Base-by-base conservation (phyloP, 1,139 yeast species). In the Pichia sp. region DNA sequence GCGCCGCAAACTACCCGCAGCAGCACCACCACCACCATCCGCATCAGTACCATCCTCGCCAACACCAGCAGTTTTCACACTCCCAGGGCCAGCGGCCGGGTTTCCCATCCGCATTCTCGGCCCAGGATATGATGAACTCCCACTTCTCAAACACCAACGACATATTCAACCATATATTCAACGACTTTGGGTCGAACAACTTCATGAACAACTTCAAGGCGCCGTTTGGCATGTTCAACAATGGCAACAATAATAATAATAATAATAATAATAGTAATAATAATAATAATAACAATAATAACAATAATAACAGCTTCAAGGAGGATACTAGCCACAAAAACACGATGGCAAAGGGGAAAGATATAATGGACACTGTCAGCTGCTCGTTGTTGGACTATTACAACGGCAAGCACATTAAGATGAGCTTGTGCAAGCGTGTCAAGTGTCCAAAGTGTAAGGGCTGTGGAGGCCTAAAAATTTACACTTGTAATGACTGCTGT, bases 381-480 rank as follows among this genome's bases (percentile, higher is more conserved):
- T 80, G 80, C 48, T 62, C 78, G 0, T 64, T 80, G 53, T 72
- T 70, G 4, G 84, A 80, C 46, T 68, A 80, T 58, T 81, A 77
- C 62, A 67, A 63, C 44, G 85, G 85, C 1, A 78, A 77, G 58
- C 68, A 69, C 1, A 66, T 76, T 48, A 79, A 77, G 63, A 68
- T 80, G 33, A 77, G 76, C 38, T 65, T 80, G 16, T 73, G 75
- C 4, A 75, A 75, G 58, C 73, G 73, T 41, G 65, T 74, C 6
- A 61, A 71, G 31, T 81, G 85, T 61, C 51, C 63, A 1, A 55
- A 57, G 1, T 81, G 85, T 61, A 60, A 71, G 17, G 83, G 80
- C 0, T 61, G 61, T 38, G 84, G 84, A 7, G 79, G 81, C 2
- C 29, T 60, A 14, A 61, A 63, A 42, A 42, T 64, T 1, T 54